These are phyloP conservation scores for Lodderomyces beijingensis DNA, from an alignment of 1,139 yeast species.

Conservation along the genomic window DNA sequence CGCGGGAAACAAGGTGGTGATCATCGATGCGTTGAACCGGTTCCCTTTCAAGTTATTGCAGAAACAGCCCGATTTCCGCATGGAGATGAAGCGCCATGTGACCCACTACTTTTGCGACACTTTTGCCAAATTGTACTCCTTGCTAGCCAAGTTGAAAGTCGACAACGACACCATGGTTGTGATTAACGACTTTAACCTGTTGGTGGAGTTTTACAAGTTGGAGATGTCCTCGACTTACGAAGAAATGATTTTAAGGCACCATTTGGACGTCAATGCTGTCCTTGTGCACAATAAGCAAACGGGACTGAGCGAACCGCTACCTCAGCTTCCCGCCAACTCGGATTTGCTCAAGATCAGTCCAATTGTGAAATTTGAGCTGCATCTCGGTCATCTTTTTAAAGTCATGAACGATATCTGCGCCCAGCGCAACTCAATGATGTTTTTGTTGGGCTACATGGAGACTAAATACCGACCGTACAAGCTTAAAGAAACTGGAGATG, in stretches of 20 bases:
- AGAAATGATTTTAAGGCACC: conserved; percentile 31
- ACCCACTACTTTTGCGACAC: conserved; percentile 19
- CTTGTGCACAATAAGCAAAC: conserved; percentile 15
- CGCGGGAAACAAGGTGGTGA: conserved; percentile 15
- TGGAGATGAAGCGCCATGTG: conserved; percentile 7
- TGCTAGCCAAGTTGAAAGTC: conserved; percentile 1
- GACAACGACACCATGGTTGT: conserved; percentile 18
- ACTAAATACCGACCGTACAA: conserved; percentile 20
- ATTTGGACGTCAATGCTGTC: conserved; percentile 23
- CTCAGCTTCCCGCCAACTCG: conserved; percentile 29
- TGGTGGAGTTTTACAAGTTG: conserved; percentile 31
- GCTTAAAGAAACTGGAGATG: conserved; percentile 3
- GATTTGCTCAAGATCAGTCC: conserved; percentile 33
- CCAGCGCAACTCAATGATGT: conserved; percentile 22
- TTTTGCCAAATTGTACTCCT: conserved; percentile 21
- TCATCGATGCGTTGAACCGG: conserved; percentile 27
- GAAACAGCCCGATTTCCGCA: conserved; percentile 16
- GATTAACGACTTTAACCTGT: conserved; percentile 33
- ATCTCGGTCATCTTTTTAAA: conserved; percentile 25
- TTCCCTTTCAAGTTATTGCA: conserved; percentile 27
- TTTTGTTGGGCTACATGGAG: conserved; percentile 31
- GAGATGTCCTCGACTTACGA: conserved; percentile 34
- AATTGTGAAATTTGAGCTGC: conserved; percentile 27
- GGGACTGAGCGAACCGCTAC: conserved; percentile 16
- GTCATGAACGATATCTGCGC: conserved; percentile 22